These are phyloP conservation scores for Sarocladium brachiariae DNA, from an alignment of 2,329 filamentous ascomycete species.

Conservation along the genomic window DNA sequence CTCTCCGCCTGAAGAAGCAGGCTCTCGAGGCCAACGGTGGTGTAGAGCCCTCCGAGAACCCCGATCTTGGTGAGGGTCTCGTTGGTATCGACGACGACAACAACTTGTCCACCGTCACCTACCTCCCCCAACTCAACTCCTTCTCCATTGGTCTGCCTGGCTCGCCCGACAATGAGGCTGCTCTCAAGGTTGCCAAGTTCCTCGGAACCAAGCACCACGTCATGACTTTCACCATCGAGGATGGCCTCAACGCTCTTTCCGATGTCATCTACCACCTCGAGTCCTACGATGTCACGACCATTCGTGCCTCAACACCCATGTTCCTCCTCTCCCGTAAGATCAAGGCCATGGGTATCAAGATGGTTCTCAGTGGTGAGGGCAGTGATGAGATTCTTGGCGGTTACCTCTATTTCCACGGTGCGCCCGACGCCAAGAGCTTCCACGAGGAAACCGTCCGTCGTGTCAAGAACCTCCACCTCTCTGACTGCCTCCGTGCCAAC, in stretches of 20 bases:
- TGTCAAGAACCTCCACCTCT: conserved; percentile 91
- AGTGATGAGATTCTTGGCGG: conserved; percentile 98
- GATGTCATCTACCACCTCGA: conserved; percentile 98
- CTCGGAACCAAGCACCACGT: conserved; percentile 96
- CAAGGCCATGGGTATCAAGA: conserved; percentile 99
- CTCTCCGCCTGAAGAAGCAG: conserved; percentile 64
- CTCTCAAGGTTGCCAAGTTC: conserved; percentile 89
- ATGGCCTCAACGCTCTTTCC: conserved; percentile 90
- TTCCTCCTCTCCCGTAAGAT: conserved; percentile 97
- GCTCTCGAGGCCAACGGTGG: conserved; percentile 42
- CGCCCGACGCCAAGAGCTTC: conserved; percentile 85
- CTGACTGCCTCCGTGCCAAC: conserved; percentile 97
- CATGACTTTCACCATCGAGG: conserved; percentile 96
- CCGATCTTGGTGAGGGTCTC: conserved; percentile 61
- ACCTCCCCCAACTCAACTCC: conserved; percentile 91
- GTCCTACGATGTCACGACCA: conserved; percentile 96
- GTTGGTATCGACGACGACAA: conserved; percentile 94
- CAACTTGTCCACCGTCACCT: conserved; percentile 80
- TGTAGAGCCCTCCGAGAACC: conserved; percentile 43
- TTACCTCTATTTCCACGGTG: conserved; percentile 97
- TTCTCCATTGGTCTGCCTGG: conserved; percentile 96
- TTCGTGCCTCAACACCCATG: conserved; percentile 97
- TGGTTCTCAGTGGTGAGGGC: conserved; percentile 95
- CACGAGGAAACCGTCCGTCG: conserved; percentile 91
- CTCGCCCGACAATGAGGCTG: conserved; percentile 87